phyloP scores from a whole-genome alignment of 768 basidiomycete genomes.

The Hirschioporus abietinus region DNA sequence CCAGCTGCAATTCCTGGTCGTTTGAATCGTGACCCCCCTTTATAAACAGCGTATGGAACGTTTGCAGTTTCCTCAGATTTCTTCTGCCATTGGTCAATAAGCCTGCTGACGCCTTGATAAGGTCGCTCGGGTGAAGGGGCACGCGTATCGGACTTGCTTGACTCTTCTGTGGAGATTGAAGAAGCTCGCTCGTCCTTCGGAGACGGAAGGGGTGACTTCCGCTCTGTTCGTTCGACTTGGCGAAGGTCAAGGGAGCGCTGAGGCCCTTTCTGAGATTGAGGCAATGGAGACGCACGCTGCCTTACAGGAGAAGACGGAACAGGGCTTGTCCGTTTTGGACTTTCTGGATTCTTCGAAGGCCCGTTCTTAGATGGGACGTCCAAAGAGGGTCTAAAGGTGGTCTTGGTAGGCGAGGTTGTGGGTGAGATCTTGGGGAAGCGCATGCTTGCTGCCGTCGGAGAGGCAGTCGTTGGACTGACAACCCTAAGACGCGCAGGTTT shows the following conservation, averaged over 20 bases:
- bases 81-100: constrained; percentile 86
- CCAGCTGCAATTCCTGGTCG: constrained; percentile 2
- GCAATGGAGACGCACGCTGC: neutral
- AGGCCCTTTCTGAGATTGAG: neutral
- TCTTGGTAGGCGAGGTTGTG: neutral
- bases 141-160: constrained; percentile 16
- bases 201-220: neutral
- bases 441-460: constrained; percentile 2
- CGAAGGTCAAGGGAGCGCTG: neutral
- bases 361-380: neutral
- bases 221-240: neutral
- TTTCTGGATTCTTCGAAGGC: neutral
- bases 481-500: neutral
- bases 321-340: neutral
- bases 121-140: constrained; percentile 71
- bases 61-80: constrained; percentile 57
- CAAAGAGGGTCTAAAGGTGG: neutral
- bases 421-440: constrained; percentile 5
- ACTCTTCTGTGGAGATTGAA: neutral
- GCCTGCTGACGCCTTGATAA: constrained; percentile 76
- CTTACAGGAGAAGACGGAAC: neutral
- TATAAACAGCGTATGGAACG: constrained; percentile 14
- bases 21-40: neutral
- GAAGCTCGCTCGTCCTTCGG: neutral
- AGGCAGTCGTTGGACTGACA: neutral